Evolutionary conservation across 768 basidiomycete species (phyloP), one percentile per base, ranked within the genome.

Genomic region (Rickenella mellea): DNA sequence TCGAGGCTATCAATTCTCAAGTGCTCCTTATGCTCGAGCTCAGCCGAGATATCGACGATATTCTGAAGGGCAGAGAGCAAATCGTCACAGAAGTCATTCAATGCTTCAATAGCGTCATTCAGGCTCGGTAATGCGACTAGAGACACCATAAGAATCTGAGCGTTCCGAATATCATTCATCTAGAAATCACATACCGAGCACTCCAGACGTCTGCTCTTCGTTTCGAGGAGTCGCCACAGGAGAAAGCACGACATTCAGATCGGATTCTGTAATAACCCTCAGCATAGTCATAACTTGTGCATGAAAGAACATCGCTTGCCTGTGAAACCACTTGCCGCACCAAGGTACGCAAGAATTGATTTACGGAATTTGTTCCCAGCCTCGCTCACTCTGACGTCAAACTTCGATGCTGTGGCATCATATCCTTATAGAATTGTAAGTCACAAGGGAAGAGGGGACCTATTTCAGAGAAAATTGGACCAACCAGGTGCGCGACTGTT

Each of bases 111-210:
- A 2, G 78, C 73, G 51, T 88, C 81, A 3, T 83, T 82, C 3
- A 90, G 65, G 0, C 80, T 83, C 8, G 87, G 87, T 14, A 84
- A 71, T 6, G 82, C 82, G 1, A 80, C 87, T 85, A 47, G 12
- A 8, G 24, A 14, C 5, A 11, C 2, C 1, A 28, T 41, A 9
- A 40, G 28, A 4, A 25, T 31, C 7, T 44, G 41, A 20, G 14
- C 15, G 26, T 5, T 4, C 14, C 41, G 4, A 35, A 48, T 43
- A 41, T 45, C 21, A 41, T n/a, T 20, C 9, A 31, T 12, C 35
- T 20, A 15, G 7, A 22, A 27, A 25, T 10, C 12, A 60, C 71
- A 22, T 46, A 78, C 82, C 73, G 19, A 78, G 64, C 51, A 78
- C 76, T 22, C 74, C 77, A 19, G 73, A 59, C 4, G 69, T 56